Conservation (phyloP, 352 stramenopile genomes). For the Thraustochytrium sp. region DNA sequence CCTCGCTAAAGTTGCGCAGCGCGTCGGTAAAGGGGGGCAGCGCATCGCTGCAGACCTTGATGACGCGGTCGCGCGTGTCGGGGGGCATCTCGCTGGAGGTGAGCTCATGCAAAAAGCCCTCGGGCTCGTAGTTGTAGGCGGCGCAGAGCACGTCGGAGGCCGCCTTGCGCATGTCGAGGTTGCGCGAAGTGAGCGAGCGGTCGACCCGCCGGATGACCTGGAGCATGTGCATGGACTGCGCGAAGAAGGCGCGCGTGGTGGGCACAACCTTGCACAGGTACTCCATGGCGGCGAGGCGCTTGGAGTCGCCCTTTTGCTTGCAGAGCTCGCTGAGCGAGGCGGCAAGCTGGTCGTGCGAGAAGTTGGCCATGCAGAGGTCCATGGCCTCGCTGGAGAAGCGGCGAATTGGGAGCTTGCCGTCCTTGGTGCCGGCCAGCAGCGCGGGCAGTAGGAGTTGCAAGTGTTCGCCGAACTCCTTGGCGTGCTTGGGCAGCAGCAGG, state of each 20-base stretch:
- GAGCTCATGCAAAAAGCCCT: neutral
- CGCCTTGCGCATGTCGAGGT: conserved; percentile 2
- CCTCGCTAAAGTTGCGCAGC: no score
- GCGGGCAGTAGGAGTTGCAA: conserved; percentile 17
- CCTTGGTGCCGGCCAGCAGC: neutral
- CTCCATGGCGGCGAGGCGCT: neutral
- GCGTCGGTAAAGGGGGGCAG: no score
- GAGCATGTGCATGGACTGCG: neutral
- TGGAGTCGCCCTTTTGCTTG: conserved; percentile 3
- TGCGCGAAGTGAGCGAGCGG: neutral
- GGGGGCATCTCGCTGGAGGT: neutral
- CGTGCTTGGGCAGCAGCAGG: neutral
- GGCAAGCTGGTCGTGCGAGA: neutral
- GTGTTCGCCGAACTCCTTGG: conserved; percentile 27
- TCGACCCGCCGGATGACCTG: neutral
- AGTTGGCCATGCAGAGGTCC: neutral
- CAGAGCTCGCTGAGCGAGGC: conserved; percentile 1
- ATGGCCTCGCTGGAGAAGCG: neutral
- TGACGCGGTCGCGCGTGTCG: neutral
- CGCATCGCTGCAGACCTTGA: neutral
- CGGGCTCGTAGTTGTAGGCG: neutral
- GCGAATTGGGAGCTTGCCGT: neutral
- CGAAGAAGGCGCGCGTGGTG: neutral
- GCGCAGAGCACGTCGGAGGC: neutral
- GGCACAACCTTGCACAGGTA: conserved; percentile 2